Percentiles rank a stretch among this genome's conserved stretches.
phyloP scores from a whole-genome alignment of 345 rosid species.

The Psidium guajava region DNA sequence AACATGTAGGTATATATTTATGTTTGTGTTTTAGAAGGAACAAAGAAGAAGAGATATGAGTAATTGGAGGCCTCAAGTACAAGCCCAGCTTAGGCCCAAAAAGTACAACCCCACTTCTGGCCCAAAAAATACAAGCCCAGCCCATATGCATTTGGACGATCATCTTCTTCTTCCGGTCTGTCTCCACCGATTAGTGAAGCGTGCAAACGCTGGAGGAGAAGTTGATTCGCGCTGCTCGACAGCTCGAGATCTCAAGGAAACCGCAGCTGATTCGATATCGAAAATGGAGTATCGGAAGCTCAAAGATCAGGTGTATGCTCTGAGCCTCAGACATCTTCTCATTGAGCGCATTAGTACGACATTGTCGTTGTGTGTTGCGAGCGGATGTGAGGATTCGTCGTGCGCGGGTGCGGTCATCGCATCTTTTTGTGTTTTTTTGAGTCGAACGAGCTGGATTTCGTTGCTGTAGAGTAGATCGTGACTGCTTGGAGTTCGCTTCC shows the following conservation, averaged over 20 bases:
- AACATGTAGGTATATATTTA: no score
- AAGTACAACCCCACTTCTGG: no score
- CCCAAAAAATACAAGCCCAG: neutral
- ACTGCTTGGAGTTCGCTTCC: neutral
- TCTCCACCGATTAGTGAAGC: neutral
- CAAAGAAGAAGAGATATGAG: no score
- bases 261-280: neutral
- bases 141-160: neutral
- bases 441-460: neutral
- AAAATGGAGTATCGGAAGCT: conserved; percentile 73
- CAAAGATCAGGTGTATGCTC: conserved; percentile 53
- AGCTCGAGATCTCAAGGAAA: neutral
- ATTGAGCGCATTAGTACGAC: neutral
- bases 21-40: no score
- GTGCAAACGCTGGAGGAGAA: neutral
- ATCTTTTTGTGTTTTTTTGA: neutral
- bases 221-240: neutral
- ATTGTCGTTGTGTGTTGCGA: neutral
- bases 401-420: neutral
- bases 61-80: no score
- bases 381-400: neutral
- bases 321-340: neutral
- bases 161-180: neutral
- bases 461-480: neutral
- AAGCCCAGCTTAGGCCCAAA: no score